These are phyloP conservation scores for Gymnopilus dilepis DNA, from an alignment of 768 basidiomycete species.

Conservation along the genomic window DNA sequence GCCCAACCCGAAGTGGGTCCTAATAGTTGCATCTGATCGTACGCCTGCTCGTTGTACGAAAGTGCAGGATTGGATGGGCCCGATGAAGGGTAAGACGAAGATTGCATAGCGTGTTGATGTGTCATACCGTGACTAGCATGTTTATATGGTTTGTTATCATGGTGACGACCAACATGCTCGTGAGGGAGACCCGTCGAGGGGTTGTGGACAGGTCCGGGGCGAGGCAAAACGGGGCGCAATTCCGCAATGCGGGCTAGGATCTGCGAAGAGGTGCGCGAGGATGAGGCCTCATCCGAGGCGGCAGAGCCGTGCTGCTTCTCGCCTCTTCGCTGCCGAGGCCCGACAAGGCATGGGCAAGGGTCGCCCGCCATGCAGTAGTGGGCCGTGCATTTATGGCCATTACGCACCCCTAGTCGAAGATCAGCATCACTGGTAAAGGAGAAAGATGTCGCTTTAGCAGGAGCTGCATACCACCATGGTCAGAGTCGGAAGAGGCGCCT, in stretches of 20 bases:
- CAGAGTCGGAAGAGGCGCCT: conserved; percentile 60
- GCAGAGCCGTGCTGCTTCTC: conserved; percentile 15
- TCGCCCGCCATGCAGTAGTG: conserved; percentile 58
- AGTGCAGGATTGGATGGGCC: conserved; percentile 27
- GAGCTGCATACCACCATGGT: conserved; percentile 67
- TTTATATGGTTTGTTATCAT: conserved; percentile 67
- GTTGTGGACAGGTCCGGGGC: conserved; percentile 57
- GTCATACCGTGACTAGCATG: conserved; percentile 59
- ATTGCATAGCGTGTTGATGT: conserved; percentile 35
- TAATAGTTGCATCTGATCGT: conserved; percentile 33
- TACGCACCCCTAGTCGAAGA: conserved; percentile 47
- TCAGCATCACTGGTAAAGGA: conserved; percentile 47
- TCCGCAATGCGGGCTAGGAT: conserved; percentile 67
- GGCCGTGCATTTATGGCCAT: conserved; percentile 45
- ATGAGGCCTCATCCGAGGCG: conserved; percentile 9
- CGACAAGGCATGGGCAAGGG: conserved; percentile 61
- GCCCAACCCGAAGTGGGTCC: conserved; percentile 31
- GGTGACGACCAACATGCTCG: conserved; percentile 53
- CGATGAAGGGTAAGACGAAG: conserved; percentile 30
- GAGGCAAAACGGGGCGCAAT: conserved; percentile 73
- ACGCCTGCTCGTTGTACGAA: conserved; percentile 29
- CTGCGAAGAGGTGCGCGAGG: conserved; percentile 44
- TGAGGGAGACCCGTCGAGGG: conserved; percentile 52
- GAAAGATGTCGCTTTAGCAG: conserved; percentile 47
- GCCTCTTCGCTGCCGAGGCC: conserved; percentile 39